These are phyloP conservation scores for Xylariaceae sp. DNA, from an alignment of 2,329 filamentous ascomycete species.

Conservation along the genomic window DNA sequence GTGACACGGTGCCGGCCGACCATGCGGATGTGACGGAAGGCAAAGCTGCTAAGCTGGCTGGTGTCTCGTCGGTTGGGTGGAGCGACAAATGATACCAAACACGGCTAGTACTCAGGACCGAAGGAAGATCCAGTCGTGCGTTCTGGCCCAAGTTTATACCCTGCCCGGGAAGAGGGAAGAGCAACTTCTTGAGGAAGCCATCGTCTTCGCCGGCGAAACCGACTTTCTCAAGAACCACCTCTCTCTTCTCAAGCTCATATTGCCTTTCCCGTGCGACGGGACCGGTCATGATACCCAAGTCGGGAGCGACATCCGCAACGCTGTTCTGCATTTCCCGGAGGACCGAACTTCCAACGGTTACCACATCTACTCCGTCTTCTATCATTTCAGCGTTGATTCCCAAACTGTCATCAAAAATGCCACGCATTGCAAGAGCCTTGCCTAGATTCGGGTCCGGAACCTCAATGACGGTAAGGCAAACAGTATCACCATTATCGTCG, in stretches of 20 bases:
- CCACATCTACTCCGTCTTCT: constrained; percentile 83
- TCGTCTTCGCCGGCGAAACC: constrained; percentile 80
- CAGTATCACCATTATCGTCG: constrained; percentile 78
- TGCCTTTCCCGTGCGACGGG: constrained; percentile 72
- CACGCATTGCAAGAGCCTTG: constrained; percentile 86
- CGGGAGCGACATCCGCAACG: constrained; percentile 73
- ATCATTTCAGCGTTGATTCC: constrained; percentile 99
- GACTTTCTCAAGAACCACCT: constrained; percentile 83
- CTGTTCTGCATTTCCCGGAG: constrained; percentile 85
- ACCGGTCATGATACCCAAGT: constrained; percentile 75
- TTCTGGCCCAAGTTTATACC: constrained; percentile 80
- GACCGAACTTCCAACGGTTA: constrained; percentile 76
- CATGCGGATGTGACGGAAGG: constrained; percentile 78
- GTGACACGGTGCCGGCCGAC: constrained; percentile 91
- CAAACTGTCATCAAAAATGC: constrained; percentile 87
- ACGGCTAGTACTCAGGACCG: constrained; percentile 78
- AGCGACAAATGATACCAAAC: constrained; percentile 94
- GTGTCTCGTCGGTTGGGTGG: constrained; percentile 87
- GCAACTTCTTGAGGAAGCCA: constrained; percentile 77
- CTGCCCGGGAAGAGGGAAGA: constrained; percentile 77
- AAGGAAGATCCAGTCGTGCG: constrained; percentile 77
- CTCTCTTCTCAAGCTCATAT: constrained; percentile 77
- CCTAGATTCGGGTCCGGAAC: constrained; percentile 78
- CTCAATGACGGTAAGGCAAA: constrained; percentile 86
- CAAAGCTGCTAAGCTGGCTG: constrained; percentile 72